Evolutionary conservation across 805 yeast genomes (phyloP).

Genomic region (Metschnikowia bowlesiae): DNA sequence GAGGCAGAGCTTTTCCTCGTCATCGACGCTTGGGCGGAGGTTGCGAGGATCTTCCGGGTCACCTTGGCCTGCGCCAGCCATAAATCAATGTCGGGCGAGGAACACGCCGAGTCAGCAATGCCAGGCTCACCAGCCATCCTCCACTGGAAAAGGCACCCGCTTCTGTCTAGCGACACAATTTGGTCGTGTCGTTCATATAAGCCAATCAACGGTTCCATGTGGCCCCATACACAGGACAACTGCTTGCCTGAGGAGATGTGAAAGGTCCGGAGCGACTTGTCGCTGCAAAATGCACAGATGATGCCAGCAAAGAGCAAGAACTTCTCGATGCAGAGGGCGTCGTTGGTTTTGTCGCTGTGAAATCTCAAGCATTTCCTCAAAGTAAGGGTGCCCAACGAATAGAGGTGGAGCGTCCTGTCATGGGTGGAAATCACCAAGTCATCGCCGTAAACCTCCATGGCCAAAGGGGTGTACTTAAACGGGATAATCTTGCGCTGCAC

Average conservation of each 20-base stretch:
- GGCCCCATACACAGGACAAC: slow-evolving; percentile 53
- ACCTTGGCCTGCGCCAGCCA: neutral
- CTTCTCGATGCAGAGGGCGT: slow-evolving; percentile 43
- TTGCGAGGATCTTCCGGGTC: neutral
- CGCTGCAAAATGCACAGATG: slow-evolving; percentile 46
- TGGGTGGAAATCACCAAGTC: slow-evolving; percentile 49
- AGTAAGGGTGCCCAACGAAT: slow-evolving; percentile 33
- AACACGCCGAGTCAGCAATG: neutral
- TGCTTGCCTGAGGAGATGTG: slow-evolving; percentile 43
- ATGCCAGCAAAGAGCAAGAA: slow-evolving; percentile 29
- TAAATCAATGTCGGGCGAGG: neutral
- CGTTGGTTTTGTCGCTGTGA: slow-evolving; percentile 32
- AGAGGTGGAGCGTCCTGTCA: slow-evolving; percentile 46
- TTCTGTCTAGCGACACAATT: slow-evolving; percentile 44
- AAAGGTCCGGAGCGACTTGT: slow-evolving; percentile 54
- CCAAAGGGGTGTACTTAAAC: slow-evolving; percentile 48
- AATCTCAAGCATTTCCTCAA: slow-evolving; percentile 38
- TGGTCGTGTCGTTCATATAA: slow-evolving; percentile 25
- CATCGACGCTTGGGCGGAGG: neutral
- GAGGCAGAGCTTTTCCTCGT: neutral
- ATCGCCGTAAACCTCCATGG: slow-evolving; percentile 30
- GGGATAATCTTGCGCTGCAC: slow-evolving; percentile 45
- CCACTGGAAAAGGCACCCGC: slow-evolving; percentile 57
- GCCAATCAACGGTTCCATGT: slow-evolving; percentile 44
- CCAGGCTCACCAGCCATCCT: neutral